A percentile compares a stretch with the other conserved stretches of the same genome.
These are phyloP conservation scores for Claviceps humidiphila DNA, from an alignment of 2,329 filamentous ascomycete species.

Conservation along the genomic window DNA sequence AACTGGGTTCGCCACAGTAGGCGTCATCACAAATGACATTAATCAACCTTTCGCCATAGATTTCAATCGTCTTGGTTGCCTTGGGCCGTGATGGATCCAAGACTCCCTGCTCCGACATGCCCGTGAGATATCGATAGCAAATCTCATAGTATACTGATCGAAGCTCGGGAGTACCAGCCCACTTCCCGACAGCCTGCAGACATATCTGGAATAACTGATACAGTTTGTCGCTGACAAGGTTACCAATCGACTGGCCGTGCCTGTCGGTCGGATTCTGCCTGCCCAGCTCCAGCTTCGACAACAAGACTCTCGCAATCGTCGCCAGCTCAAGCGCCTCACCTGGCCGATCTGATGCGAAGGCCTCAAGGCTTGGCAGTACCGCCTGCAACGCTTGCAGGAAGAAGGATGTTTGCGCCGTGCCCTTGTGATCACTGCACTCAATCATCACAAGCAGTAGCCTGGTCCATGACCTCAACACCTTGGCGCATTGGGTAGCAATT, in stretches of 20 bases:
- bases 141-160: constrained; percentile 85
- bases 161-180: constrained; percentile 55
- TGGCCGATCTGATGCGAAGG: constrained; percentile 54
- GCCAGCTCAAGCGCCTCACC: constrained; percentile 64
- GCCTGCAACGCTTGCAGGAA: constrained; percentile 78
- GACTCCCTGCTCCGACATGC: constrained; percentile 45
- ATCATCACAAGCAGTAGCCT: constrained; percentile 75
- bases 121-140: constrained; percentile 71
- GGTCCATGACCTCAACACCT: constrained; percentile 70
- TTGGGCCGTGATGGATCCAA: constrained; percentile 36
- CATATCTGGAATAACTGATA: constrained; percentile 86
- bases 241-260: constrained; percentile 38
- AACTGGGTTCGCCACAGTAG: constrained; percentile 67
- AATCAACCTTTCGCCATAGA: constrained; percentile 63
- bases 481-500: constrained; percentile 43
- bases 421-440: constrained; percentile 67
- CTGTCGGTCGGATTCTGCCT: constrained; percentile 25
- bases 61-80: constrained; percentile 57
- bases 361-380: constrained; percentile 76
- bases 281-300: constrained; percentile 56
- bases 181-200: constrained; percentile 63
- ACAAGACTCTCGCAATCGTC: constrained; percentile 57
- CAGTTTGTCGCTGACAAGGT: constrained; percentile 75
- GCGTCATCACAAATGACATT: constrained; percentile 89
- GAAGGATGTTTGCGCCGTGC: constrained; percentile 58